Evolutionary conservation across 306 rosid species (phyloP).

Genomic region (Sicyos baderoa): DNA sequence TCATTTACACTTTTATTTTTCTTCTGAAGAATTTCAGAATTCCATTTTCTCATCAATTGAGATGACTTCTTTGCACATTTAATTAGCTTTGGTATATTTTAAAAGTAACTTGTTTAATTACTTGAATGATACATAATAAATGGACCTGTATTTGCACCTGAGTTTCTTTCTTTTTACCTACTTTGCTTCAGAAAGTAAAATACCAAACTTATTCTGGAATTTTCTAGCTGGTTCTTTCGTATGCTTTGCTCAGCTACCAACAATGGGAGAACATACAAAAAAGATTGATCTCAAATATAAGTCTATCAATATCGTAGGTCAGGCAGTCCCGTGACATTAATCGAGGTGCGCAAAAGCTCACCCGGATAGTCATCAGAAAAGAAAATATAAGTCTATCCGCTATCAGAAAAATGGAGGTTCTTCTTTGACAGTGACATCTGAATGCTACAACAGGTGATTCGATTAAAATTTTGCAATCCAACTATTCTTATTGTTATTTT

Average conservation of each 20-base stretch:
- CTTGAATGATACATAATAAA: not conserved
- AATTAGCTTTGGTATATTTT: not conserved
- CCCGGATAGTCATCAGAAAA: no score
- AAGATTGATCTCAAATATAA: not conserved
- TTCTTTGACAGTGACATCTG: not conserved
- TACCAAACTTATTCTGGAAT: constrained; percentile 6
- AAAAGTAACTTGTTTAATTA: not conserved
- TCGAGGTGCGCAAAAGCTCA: no score
- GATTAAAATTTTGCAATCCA: no score
- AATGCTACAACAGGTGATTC: not conserved
- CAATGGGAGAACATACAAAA: not conserved
- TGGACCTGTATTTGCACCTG: not conserved
- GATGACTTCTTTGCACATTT: not conserved
- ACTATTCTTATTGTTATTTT: no score
- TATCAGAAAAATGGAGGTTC: no score
- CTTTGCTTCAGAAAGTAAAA: constrained; percentile 10
- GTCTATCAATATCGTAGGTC: no score
- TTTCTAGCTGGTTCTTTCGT: not conserved
- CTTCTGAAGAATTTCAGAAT: not conserved
- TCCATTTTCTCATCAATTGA: not conserved
- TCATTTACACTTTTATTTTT: not conserved
- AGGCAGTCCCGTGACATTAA: no score
- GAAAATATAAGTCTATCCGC: no score
- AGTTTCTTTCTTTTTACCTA: not conserved
- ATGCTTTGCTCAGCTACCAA: not conserved